A percentile compares a stretch with the other conserved stretches of the same genome.
Evolutionary conservation across 2,329 filamentous ascomycete genomes (phyloP).

Genomic region (Neopestalotiopsis rosae): DNA sequence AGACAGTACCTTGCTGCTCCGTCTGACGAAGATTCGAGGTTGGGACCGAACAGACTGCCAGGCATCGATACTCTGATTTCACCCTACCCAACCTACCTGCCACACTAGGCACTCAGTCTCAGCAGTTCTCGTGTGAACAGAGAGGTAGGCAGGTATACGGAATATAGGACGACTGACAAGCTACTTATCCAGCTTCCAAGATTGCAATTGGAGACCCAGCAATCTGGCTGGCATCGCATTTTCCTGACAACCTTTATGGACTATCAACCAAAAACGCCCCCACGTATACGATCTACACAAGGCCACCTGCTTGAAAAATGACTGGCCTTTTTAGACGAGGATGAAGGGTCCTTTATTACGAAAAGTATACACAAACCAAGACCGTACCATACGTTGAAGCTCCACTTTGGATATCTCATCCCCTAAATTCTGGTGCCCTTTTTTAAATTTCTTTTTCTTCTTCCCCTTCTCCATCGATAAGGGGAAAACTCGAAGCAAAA

Average conservation of each 20-base stretch:
- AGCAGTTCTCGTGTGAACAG: background rate
- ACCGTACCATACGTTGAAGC: background rate
- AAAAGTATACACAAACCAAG: background rate
- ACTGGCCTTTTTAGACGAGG: background rate
- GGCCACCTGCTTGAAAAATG: background rate
- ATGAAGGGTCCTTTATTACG: background rate
- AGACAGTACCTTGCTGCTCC: background rate
- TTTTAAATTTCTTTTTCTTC: background rate
- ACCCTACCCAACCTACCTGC: background rate
- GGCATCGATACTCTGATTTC: background rate
- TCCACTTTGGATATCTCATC: background rate
- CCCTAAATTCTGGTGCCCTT: background rate
- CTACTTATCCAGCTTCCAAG: background rate
- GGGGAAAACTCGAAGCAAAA: constrained; percentile 4
- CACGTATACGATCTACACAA: no score
- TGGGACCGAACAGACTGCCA: background rate
- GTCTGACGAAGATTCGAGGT: background rate
- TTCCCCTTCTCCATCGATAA: background rate
- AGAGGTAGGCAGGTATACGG: background rate
- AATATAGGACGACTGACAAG: background rate
- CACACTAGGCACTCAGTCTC: background rate
- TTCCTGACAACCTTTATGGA: background rate
- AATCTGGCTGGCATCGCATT: background rate
- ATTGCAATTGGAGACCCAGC: background rate
- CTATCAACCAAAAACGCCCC: no score